These are phyloP conservation scores for Centaurea solstitialis DNA, from an alignment of 129 eudicot genomes.

Conservation along the genomic window DNA sequence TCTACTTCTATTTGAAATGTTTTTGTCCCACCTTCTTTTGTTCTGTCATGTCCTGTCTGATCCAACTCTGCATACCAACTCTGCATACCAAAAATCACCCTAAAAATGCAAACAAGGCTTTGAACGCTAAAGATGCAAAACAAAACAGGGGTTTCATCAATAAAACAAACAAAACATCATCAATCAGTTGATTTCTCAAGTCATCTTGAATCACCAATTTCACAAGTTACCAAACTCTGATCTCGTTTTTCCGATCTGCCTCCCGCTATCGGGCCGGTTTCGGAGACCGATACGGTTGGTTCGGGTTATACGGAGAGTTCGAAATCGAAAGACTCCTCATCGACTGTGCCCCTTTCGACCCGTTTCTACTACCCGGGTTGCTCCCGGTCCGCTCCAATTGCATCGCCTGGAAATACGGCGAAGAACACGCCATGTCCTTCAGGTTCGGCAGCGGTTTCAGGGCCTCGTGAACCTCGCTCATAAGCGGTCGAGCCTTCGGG, in stretches of 20 bases:
- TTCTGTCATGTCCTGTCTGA: no score
- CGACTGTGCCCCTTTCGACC: constrained; percentile 34
- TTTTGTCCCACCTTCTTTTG: neutral
- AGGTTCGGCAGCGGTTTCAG: constrained; percentile 63
- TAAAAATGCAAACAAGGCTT: neutral
- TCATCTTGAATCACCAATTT: neutral
- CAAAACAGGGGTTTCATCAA: constrained; percentile 22
- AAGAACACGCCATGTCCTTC: constrained; percentile 71
- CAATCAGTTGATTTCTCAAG: constrained; percentile 22
- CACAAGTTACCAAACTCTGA: constrained; percentile 10
- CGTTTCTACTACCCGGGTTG: constrained; percentile 36
- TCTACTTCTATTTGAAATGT: no score
- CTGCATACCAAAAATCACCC: no score
- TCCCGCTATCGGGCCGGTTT: constrained; percentile 31
- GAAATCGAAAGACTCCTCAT: constrained; percentile 48
- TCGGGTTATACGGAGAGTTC: constrained; percentile 40
- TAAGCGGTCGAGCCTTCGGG: constrained; percentile 67
- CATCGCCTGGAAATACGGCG: constrained; percentile 69
- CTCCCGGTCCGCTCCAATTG: constrained; percentile 52
- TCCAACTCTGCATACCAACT: neutral
- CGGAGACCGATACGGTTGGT: constrained; percentile 49
- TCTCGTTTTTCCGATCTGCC: no score
- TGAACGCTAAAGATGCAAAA: constrained; percentile 14
- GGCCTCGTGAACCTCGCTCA: constrained; percentile 74
- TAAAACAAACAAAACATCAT: constrained; percentile 23